These are phyloP conservation scores for Saturnispora quitensis DNA, from an alignment of 805 yeast genomes.

Conservation along the genomic window DNA sequence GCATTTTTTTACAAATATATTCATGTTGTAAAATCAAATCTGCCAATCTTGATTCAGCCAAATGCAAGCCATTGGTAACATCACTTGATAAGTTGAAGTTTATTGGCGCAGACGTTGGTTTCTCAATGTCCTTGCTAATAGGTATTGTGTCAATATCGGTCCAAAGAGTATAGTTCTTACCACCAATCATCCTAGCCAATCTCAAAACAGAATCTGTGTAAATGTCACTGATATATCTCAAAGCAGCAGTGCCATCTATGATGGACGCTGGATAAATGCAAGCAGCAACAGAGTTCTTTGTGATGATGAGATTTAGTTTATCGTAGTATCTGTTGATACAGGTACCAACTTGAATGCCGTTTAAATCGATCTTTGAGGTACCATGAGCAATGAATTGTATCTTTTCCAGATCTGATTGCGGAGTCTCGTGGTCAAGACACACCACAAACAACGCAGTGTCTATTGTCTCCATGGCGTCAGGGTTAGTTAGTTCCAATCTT, in stretches of 20 bases:
- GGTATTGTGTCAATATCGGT: slow-evolving; percentile 33
- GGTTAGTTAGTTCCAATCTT: slow-evolving; percentile 33
- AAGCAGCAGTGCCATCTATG: slow-evolving; percentile 50
- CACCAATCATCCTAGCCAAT: slow-evolving; percentile 50
- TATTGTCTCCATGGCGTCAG: slow-evolving; percentile 29
- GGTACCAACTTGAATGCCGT: slow-evolving; percentile 45
- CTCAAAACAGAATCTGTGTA: slow-evolving; percentile 50
- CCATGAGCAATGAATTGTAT: slow-evolving; percentile 46
- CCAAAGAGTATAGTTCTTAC: slow-evolving; percentile 46
- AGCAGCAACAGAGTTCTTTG: slow-evolving; percentile 49
- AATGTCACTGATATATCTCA: slow-evolving; percentile 47
- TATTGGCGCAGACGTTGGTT: slow-evolving; percentile 28
- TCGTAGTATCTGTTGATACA: slow-evolving; percentile 56
- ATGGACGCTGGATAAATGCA: slow-evolving; percentile 50
- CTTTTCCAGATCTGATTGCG: slow-evolving; percentile 38
- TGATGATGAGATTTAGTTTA: slow-evolving; percentile 44
- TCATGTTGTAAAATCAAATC: slow-evolving; percentile 52
- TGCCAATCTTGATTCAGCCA: slow-evolving; percentile 50
- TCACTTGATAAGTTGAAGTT: slow-evolving; percentile 37
- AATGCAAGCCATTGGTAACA: slow-evolving; percentile 38
- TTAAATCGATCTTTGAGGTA: slow-evolving; percentile 33
- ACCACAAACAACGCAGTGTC: slow-evolving; percentile 46
- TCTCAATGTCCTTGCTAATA: slow-evolving; percentile 25
- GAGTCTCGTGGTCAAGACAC: slow-evolving; percentile 40
- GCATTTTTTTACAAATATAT: slow-evolving; percentile 32